Conservation (phyloP, 2,329 filamentous ascomycete genomes). For the Penicillium expansum region DNA sequence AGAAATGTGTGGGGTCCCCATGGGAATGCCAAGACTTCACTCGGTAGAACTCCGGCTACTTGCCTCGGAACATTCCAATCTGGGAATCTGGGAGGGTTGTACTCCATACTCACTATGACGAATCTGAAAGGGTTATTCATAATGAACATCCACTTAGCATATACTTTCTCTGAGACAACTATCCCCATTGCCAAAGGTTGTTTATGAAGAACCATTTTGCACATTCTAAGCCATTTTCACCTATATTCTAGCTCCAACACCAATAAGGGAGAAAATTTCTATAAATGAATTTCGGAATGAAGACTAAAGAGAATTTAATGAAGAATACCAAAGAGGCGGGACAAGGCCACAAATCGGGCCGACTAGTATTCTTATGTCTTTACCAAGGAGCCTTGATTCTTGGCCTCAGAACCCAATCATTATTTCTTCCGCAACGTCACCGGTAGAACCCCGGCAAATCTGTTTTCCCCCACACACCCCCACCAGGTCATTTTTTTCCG, state of each 20-base stretch:
- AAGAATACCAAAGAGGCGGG: too few species aligned
- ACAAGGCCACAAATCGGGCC: not conserved
- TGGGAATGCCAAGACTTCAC: not conserved
- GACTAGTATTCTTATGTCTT: not conserved
- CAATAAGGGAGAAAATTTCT: not conserved
- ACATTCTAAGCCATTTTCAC: too few species aligned
- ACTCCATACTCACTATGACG: not conserved
- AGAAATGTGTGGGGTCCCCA: constrained; percentile 3
- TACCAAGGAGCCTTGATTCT: not conserved
- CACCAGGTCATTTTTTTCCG: not conserved
- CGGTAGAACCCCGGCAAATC: not conserved
- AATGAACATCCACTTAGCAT: too few species aligned
- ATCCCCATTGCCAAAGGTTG: not conserved
- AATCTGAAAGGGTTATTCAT: not conserved
- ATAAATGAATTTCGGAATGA: too few species aligned
- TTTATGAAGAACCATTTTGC: too few species aligned
- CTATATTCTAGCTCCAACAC: not conserved
- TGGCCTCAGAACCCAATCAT: not conserved
- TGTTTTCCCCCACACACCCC: not conserved
- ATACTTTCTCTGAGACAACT: too few species aligned
- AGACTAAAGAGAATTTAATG: not conserved
- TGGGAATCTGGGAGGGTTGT: too few species aligned
- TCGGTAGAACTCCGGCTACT: not conserved
- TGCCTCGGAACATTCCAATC: not conserved
- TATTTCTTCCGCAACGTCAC: not conserved